phyloP scores from a whole-genome alignment of 345 rosid genomes.

The Salix exigua region DNA sequence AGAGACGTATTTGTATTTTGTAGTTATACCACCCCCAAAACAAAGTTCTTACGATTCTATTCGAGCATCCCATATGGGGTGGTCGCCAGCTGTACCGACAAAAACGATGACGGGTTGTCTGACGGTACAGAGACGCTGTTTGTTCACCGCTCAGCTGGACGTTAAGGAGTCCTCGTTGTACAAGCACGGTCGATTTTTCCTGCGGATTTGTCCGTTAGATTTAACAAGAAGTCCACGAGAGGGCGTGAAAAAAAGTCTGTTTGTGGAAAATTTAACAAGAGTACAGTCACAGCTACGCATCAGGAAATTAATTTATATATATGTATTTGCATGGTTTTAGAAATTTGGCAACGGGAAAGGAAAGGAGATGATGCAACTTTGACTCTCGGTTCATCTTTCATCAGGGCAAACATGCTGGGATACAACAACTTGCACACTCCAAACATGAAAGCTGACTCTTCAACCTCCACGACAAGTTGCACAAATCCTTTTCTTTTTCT shows the following conservation, averaged over 20 bases:
- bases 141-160: too few species aligned
- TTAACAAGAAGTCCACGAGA: too few species aligned
- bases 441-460: constrained; percentile 20
- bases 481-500: constrained; percentile 21
- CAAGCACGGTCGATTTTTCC: too few species aligned
- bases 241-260: background rate
- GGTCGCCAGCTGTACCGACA: too few species aligned
- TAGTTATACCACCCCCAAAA: too few species aligned
- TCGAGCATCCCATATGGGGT: too few species aligned
- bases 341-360: background rate
- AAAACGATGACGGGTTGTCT: too few species aligned
- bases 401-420: constrained; percentile 19
- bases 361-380: constrained; percentile 5
- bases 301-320: background rate
- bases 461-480: constrained; percentile 34
- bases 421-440: constrained; percentile 21
- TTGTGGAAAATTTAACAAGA: background rate
- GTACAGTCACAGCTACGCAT: background rate
- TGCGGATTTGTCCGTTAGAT: too few species aligned
- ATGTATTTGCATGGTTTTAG: background rate
- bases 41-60: too few species aligned
- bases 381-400: constrained; percentile 7
- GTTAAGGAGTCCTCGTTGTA: too few species aligned
- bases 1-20: too few species aligned
- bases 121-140: too few species aligned